Conservation (phyloP, 352 stramenopile species). For the Phytopythium montanum region DNA sequence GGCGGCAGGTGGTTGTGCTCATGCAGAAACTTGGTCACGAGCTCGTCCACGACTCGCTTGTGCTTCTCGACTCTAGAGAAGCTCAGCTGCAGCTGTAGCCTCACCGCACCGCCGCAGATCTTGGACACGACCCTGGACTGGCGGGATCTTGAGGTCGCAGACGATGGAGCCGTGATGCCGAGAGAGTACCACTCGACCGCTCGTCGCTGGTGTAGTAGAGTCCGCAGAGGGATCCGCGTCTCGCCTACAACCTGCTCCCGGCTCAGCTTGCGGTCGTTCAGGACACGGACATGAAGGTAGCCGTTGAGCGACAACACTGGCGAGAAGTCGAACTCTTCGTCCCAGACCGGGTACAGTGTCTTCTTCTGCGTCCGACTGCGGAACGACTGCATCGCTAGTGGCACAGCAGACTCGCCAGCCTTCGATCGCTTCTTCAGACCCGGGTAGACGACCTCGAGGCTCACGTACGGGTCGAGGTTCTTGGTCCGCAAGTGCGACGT, state of each 20-base stretch:
- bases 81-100: constrained; percentile 56
- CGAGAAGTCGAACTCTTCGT: constrained; percentile 69
- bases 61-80: constrained; percentile 58
- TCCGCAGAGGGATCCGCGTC: constrained; percentile 50
- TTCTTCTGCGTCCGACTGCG: constrained; percentile 71
- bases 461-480: constrained; percentile 69
- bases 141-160: neutral
- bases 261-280: constrained; percentile 70
- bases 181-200: constrained; percentile 57
- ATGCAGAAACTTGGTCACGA: constrained; percentile 50
- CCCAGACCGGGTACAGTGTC: constrained; percentile 75
- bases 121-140: constrained; percentile 16
- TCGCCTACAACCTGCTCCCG: constrained; percentile 69
- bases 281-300: constrained; percentile 53
- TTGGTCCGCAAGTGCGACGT: constrained; percentile 63
- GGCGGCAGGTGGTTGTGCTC: constrained; percentile 50
- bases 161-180: constrained; percentile 19
- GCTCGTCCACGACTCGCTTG: constrained; percentile 57
- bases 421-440: constrained; percentile 12
- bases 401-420: neutral
- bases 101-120: constrained; percentile 35
- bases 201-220: constrained; percentile 64
- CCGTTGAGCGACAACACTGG: constrained; percentile 64
- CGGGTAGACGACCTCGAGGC: constrained; percentile 60
- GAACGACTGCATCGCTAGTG: constrained; percentile 16